Percentiles rank a stretch among this genome's conserved stretches.
Conservation (phyloP, 345 rosid species). For the Citrus maxima region DNA sequence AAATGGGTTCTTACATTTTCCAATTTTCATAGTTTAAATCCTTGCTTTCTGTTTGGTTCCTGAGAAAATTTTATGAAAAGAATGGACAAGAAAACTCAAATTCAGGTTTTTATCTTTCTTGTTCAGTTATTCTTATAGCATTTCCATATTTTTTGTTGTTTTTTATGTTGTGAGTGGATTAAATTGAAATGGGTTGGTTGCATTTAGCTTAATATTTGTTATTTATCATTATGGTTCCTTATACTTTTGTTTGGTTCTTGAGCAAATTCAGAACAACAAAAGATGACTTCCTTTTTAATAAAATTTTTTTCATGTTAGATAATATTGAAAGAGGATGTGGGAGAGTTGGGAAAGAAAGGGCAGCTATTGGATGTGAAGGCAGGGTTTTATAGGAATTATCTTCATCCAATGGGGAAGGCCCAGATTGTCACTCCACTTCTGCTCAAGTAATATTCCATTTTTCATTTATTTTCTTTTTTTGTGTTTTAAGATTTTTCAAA, state of each 20-base stretch:
- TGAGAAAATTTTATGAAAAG: background rate
- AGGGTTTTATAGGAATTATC: constrained; percentile 87
- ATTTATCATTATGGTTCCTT: background rate
- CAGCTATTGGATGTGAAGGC: constrained; percentile 77
- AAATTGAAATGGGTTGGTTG: background rate
- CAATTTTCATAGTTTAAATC: background rate
- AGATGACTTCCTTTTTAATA: background rate
- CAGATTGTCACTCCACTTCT: constrained; percentile 74
- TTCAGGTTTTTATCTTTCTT: background rate
- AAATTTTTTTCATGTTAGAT: constrained; percentile 32
- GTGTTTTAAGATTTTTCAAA: background rate
- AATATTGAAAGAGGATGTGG: constrained; percentile 83
- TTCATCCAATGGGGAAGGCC: constrained; percentile 77
- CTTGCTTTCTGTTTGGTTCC: background rate
- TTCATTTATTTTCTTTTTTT: background rate
- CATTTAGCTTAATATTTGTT: background rate
- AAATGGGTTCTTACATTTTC: constrained; percentile 8
- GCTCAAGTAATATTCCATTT: constrained; percentile 56
- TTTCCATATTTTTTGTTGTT: background rate
- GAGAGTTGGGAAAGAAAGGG: constrained; percentile 70
- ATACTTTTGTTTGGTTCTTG: background rate
- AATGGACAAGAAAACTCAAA: background rate
- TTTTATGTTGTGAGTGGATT: background rate
- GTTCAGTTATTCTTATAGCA: background rate
- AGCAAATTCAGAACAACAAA: background rate